Percentiles rank a stretch among this genome's conserved stretches.
Conservation (phyloP, 2,329 filamentous ascomycete genomes). For the Ophiostoma sp. region DNA sequence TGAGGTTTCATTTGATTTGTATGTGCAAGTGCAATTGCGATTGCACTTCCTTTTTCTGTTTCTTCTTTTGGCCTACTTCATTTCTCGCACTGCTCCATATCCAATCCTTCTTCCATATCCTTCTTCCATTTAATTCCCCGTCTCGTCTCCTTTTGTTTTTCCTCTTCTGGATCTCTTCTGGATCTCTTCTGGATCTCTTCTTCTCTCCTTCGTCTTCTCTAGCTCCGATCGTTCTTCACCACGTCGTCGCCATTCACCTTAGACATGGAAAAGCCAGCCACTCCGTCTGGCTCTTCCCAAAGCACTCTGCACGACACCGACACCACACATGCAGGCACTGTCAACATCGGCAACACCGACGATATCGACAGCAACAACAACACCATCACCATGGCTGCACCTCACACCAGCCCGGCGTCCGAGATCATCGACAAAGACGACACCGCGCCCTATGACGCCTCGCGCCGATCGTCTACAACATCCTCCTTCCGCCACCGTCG, state of each 20-base stretch:
- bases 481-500: constrained; percentile 34
- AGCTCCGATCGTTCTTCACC: background rate
- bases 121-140: background rate
- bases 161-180: background rate
- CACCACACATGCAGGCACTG: background rate
- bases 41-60: background rate
- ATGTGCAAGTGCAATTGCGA: background rate
- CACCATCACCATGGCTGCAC: background rate
- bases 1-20: background rate
- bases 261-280: background rate
- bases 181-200: background rate
- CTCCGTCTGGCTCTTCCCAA: constrained; percentile 2
- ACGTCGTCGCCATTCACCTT: background rate
- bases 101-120: background rate
- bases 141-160: background rate
- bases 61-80: background rate
- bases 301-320: background rate
- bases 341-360: background rate
- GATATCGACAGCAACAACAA: background rate
- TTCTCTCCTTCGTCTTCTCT: background rate
- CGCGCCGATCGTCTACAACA: constrained; percentile 15
- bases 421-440: constrained; percentile 12
- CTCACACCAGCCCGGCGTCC: background rate
- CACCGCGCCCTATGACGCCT: constrained; percentile 14
- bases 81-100: background rate